These are phyloP conservation scores for Penicillium paneum DNA, from an alignment of 2,329 filamentous ascomycete genomes.

Conservation along the genomic window DNA sequence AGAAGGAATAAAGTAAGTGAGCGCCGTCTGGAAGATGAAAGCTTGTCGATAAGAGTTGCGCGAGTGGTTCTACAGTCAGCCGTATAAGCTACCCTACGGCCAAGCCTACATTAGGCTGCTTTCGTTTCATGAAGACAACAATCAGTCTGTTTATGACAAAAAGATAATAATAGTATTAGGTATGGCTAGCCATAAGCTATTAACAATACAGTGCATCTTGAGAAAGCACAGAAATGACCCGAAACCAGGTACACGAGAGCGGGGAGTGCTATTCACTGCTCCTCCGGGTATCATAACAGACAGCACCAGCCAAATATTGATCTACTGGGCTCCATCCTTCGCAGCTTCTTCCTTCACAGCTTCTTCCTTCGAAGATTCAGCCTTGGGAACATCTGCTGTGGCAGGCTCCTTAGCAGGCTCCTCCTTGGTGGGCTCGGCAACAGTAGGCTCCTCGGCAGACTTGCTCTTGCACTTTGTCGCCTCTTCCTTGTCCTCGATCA, in stretches of 20 bases:
- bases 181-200: neutral
- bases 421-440: slow-evolving; percentile 10
- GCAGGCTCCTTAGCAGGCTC: slow-evolving; percentile 15
- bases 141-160: neutral
- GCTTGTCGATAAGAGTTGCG: slow-evolving; percentile 22
- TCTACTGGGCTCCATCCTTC: slow-evolving; percentile 17
- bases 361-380: slow-evolving; percentile 15
- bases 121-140: neutral
- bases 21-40: neutral
- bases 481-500: slow-evolving; percentile 26
- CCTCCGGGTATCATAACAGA: slow-evolving; percentile 27
- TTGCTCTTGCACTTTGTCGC: slow-evolving; percentile 6
- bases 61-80: slow-evolving; percentile 9
- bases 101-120: neutral
- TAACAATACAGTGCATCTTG: neutral
- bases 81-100: slow-evolving; percentile 10
- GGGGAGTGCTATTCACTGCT: slow-evolving; percentile 15
- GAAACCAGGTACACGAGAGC: slow-evolving; percentile 13
- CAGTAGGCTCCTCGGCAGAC: slow-evolving; percentile 1
- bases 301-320: slow-evolving; percentile 1
- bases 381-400: slow-evolving; percentile 8
- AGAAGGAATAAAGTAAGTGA: neutral
- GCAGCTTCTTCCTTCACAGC: slow-evolving; percentile 13
- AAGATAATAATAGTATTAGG: neutral
- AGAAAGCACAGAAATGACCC: slow-evolving; percentile 3